These are phyloP conservation scores for Smallanthus sonchifolius DNA, from an alignment of 129 eudicot genomes.

Conservation along the genomic window DNA sequence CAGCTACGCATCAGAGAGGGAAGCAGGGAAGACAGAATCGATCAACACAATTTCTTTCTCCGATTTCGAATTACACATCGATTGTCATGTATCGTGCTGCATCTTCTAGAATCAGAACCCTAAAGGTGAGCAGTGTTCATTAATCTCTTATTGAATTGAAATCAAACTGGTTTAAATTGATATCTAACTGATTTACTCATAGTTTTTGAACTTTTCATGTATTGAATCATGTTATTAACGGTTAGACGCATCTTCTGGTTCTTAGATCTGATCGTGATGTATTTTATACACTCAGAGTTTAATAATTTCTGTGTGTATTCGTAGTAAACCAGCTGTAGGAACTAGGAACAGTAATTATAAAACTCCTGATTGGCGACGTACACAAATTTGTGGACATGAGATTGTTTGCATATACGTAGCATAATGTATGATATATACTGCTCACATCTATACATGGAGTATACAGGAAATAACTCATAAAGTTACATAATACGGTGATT, in stretches of 20 bases:
- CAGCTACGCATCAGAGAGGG: not conserved
- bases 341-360: not conserved
- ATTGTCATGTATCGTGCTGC: slow-evolving; percentile 69
- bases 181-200: not conserved
- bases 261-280: slow-evolving; percentile 24
- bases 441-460: not conserved
- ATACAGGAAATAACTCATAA: not conserved
- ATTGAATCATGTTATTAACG: slow-evolving; percentile 3
- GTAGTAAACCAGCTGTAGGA: not conserved
- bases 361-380: not conserved
- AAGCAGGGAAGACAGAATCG: not conserved
- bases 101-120: slow-evolving; percentile 62
- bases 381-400: not conserved
- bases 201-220: not conserved
- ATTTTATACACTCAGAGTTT: not conserved
- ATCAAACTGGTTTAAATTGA: not conserved
- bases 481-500: not conserved
- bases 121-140: slow-evolving; percentile 47
- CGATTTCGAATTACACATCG: not conserved
- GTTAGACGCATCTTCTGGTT: not conserved
- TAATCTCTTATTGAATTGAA: not conserved
- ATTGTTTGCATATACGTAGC: not conserved
- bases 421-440: not conserved
- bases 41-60: not conserved
- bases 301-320: slow-evolving; percentile 4